phyloP scores from a whole-genome alignment of 1,284 basidiomycete species.

The Boletus smithii region DNA sequence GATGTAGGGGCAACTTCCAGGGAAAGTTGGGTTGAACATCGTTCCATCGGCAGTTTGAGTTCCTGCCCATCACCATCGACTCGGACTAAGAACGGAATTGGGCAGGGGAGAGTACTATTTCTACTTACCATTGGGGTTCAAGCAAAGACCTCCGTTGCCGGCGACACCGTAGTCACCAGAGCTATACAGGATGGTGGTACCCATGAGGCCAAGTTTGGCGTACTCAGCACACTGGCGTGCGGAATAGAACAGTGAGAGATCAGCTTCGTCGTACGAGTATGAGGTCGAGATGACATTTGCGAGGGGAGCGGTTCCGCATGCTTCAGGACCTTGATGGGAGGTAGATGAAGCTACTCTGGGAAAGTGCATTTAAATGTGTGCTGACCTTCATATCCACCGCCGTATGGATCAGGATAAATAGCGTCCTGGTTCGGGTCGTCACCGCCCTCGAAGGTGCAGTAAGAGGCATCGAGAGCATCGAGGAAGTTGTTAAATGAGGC shows the following conservation, averaged over 20 bases:
- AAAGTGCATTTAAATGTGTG: background rate
- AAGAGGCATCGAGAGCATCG: slow-evolving; percentile 46
- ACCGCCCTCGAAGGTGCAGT: slow-evolving; percentile 47
- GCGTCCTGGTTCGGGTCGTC: slow-evolving; percentile 40
- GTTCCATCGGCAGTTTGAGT: slow-evolving; percentile 24
- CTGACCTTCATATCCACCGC: slow-evolving; percentile 36
- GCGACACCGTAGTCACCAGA: slow-evolving; percentile 43
- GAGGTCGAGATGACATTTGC: slow-evolving; percentile 45
- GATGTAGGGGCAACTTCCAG: slow-evolving; percentile 54
- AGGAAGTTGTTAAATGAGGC: slow-evolving; percentile 49
- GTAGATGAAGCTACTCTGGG: background rate
- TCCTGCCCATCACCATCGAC: slow-evolving; percentile 13
- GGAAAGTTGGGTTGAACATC: slow-evolving; percentile 50
- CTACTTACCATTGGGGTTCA: slow-evolving; percentile 23
- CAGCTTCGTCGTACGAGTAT: slow-evolving; percentile 41
- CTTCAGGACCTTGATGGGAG: slow-evolving; percentile 27
- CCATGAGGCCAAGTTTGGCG: slow-evolving; percentile 45
- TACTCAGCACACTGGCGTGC: slow-evolving; percentile 47
- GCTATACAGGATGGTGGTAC: slow-evolving; percentile 39
- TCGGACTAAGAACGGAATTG: background rate
- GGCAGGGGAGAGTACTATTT: too few relatives aligned
- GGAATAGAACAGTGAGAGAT: slow-evolving; percentile 39
- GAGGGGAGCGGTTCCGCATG: slow-evolving; percentile 38
- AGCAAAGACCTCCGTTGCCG: slow-evolving; percentile 33
- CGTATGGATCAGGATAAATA: slow-evolving; percentile 42